Conservation (phyloP, 805 yeast genomes). For the Metschnikowia continentalis region DNA sequence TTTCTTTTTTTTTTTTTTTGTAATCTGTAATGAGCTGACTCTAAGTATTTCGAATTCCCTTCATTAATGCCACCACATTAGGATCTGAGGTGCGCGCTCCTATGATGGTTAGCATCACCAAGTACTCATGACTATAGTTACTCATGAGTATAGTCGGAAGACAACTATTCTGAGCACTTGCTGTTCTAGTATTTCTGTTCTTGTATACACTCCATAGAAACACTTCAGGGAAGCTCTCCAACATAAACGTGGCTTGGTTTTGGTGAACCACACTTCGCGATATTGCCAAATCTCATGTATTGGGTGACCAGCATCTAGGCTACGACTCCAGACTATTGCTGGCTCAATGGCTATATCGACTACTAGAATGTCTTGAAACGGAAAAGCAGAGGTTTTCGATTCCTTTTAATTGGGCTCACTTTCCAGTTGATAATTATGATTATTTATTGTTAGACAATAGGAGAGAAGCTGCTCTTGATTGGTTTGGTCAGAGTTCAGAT, state of each 20-base stretch:
- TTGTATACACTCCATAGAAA: not conserved
- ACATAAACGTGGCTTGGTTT: slow-evolving; percentile 4
- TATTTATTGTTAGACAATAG: not conserved
- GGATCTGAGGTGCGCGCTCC: no score
- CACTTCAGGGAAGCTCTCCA: not conserved
- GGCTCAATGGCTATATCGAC: not conserved
- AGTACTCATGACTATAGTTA: not conserved
- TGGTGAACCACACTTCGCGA: slow-evolving; percentile 15
- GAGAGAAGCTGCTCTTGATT: not conserved
- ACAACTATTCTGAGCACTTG: not conserved
- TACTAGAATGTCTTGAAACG: not conserved
- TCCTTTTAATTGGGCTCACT: not conserved
- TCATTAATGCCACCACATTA: no score
- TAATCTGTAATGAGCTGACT: no score
- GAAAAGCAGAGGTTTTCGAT: not conserved
- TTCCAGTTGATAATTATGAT: not conserved
- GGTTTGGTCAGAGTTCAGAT: not conserved
- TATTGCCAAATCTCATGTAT: not conserved
- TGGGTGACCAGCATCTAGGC: not conserved
- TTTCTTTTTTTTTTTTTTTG: no score
- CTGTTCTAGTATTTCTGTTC: not conserved
- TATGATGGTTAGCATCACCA: not conserved
- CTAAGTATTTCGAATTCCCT: no score
- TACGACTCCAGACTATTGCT: slow-evolving; percentile 4
- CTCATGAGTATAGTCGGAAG: not conserved